A percentile compares a stretch with the other conserved stretches of the same genome.
These are phyloP conservation scores for Camellia granthamiana DNA, from an alignment of 148 eudicot species.

Conservation along the genomic window DNA sequence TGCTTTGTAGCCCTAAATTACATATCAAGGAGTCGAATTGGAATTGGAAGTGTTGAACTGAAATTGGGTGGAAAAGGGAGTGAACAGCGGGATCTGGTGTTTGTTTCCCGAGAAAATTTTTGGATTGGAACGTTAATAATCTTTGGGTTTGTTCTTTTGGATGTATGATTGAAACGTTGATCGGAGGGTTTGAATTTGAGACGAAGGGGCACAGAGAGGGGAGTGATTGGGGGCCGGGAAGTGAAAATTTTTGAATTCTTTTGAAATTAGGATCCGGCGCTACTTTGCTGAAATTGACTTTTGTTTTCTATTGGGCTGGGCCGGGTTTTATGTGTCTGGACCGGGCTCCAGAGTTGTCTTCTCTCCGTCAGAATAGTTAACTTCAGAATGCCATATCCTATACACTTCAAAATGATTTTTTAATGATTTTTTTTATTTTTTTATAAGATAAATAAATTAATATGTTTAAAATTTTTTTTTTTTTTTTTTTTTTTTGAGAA, in stretches of 20 bases:
- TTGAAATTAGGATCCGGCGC: constrained; percentile 18
- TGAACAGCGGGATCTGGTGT: constrained; percentile 14
- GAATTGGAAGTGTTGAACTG: neutral
- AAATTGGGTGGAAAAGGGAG: neutral
- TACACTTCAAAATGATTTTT: too few species aligned
- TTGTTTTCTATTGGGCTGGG: neutral
- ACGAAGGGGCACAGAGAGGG: neutral
- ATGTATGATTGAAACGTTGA: too few species aligned
- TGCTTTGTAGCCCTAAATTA: neutral
- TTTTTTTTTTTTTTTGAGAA: too few species aligned
- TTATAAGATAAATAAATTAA: too few species aligned
- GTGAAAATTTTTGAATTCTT: constrained; percentile 3
- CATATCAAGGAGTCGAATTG: neutral
- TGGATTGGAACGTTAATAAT: constrained; percentile 5
- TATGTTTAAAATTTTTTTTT: too few species aligned
- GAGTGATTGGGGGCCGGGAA: neutral
- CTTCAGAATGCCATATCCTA: too few species aligned
- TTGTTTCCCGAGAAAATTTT: constrained; percentile 4
- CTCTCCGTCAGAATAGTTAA: too few species aligned
- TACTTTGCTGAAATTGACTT: neutral
- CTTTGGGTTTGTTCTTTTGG: neutral
- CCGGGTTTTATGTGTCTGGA: neutral
- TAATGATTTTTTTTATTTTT: too few species aligned
- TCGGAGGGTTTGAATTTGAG: neutral
- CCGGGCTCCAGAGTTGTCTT: too few species aligned